Base-by-base conservation (phyloP, 2,329 filamentous ascomycete species). In the Podosphaera aphanis region DNA sequence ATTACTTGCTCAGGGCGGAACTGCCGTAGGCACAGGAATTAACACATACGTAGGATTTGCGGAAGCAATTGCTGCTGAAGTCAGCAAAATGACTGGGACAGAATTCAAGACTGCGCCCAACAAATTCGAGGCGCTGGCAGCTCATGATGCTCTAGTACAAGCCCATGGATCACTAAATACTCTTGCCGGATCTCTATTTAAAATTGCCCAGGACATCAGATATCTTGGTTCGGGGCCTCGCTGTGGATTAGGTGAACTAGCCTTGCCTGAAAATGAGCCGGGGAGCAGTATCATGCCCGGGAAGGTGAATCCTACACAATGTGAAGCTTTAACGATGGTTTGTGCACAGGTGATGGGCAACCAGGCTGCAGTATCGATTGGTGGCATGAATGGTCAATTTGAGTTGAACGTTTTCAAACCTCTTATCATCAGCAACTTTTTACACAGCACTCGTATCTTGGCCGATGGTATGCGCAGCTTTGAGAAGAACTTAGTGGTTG, bases 371-470 rank as follows among this genome's bases (percentile, higher is more conserved):
- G 78, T 83, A 49, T 94, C 88, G 25, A 84, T 95, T 57, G 84
- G 85, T 51, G 90, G 88, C 60, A 92, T 92, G 69, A 93, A 90
- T 67, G 90, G 90, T 53, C 92, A 95, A 68, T 98, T 98, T 57
- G 90, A 95, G 66, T 74, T 98, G 55, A 98, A 95, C 65, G 90
- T 95, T 47, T 98, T 93, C 76, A 95, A 95, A 73, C 90, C 90
- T 38, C 74, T 95, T 48, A 73, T 98, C 62, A 95, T 95, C 65
- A 74, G 81, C 64, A 95, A 95, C 68, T 69, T 95, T 53, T 73
- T 98, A 35, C 90, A 95, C 73, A 93, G 84, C 67, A 71, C 79
- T 47, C 77, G 88, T 52, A 77, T 98, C 50, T 68, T 98, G 47
- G 71, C 83, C 31, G 90, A 98, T 59, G 83, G 82, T 57, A 95